Conservation (phyloP, 306 rosid species). For the Clitoria ternatea region DNA sequence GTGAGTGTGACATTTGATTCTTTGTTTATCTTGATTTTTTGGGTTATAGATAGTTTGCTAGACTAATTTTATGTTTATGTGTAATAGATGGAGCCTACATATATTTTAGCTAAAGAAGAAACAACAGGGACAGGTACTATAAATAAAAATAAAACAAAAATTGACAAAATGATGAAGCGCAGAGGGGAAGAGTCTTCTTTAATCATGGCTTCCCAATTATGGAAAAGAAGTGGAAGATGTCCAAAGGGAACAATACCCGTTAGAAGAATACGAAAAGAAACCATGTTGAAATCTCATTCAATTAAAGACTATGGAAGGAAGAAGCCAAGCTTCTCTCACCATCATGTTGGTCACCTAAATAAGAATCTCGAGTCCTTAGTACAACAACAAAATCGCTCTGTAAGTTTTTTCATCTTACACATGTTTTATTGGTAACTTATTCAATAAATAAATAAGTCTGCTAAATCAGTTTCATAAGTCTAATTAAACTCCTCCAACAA, state of each 20-base stretch:
- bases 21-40: neutral
- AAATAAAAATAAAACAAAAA: conserved; percentile 5
- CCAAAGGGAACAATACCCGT: conserved; percentile 65
- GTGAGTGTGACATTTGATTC: conserved; percentile 28
- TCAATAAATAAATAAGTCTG: too few species aligned
- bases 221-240: conserved; percentile 76
- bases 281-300: conserved; percentile 41
- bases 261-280: conserved; percentile 41
- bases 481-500: too few species aligned
- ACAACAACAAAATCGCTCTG: conserved; percentile 43
- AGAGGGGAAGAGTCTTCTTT: conserved; percentile 5
- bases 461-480: too few species aligned
- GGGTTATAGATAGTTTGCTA: neutral
- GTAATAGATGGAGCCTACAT: conserved; percentile 53
- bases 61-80: neutral
- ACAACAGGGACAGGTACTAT: neutral
- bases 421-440: too few species aligned
- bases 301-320: conserved; percentile 57
- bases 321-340: conserved; percentile 28
- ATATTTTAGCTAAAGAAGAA: conserved; percentile 22
- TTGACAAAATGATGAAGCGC: conserved; percentile 25
- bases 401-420: too few species aligned
- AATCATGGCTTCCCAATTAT: conserved; percentile 33
- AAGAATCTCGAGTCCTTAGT: conserved; percentile 17
- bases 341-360: neutral